These are phyloP conservation scores for Ploettnerulaceae sp. DNA, from an alignment of 2,329 filamentous ascomycete genomes.

Conservation along the genomic window DNA sequence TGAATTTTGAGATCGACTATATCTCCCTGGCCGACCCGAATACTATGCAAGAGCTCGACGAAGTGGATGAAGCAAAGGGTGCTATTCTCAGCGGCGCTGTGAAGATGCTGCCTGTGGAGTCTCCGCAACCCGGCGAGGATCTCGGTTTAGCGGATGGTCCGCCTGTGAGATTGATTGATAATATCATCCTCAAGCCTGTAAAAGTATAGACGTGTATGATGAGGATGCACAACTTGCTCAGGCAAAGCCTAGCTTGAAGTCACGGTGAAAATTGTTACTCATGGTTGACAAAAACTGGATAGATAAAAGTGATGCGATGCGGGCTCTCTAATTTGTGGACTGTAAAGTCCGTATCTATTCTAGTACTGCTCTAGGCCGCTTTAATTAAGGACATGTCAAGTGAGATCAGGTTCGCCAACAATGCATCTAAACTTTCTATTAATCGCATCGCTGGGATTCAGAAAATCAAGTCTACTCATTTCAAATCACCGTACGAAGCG, in stretches of 20 bases:
- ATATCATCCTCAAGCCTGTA: slow-evolving; percentile 64
- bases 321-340: too few species aligned
- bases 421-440: too few species aligned
- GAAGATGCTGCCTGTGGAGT: slow-evolving; percentile 80
- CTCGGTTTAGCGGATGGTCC: slow-evolving; percentile 68
- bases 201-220: slow-evolving; percentile 12
- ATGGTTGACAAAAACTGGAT: too few species aligned
- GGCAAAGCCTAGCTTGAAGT: slow-evolving; percentile 1
- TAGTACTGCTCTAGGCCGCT: too few species aligned
- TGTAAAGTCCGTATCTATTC: too few species aligned
- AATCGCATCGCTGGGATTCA: too few species aligned
- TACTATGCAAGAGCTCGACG: slow-evolving; percentile 71
- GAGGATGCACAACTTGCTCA: too few species aligned
- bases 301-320: too few species aligned
- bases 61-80: slow-evolving; percentile 64
- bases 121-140: slow-evolving; percentile 64
- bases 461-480: too few species aligned
- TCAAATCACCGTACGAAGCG: slow-evolving; percentile 16
- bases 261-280: too few species aligned
- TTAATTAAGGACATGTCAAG: too few species aligned
- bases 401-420: too few species aligned
- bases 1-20: slow-evolving; percentile 81
- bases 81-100: slow-evolving; percentile 86
- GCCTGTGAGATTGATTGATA: slow-evolving; percentile 85
- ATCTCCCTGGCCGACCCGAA: slow-evolving; percentile 84